phyloP scores from a whole-genome alignment of 306 rosid species.

The Canavalia ensiformis region DNA sequence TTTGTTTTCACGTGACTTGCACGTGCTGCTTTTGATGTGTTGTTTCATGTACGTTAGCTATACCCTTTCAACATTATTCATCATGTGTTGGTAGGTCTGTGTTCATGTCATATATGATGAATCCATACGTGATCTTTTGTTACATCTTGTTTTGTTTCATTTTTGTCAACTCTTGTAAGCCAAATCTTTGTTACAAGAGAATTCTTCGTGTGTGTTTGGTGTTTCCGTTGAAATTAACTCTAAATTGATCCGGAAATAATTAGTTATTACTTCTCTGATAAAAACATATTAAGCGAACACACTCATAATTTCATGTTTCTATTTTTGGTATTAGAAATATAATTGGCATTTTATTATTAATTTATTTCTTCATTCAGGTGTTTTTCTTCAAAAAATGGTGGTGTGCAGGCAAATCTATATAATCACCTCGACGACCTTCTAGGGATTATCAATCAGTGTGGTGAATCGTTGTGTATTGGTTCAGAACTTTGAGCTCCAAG shows the following conservation, averaged over 20 bases:
- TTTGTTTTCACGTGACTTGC: conserved; percentile 38
- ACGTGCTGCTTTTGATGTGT: conserved; percentile 15
- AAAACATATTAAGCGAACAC: no score
- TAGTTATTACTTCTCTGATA: no score
- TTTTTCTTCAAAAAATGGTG: conserved; percentile 38
- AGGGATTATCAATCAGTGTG: conserved; percentile 6
- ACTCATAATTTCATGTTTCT: neutral
- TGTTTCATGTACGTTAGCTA: conserved; percentile 7
- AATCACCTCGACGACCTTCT: conserved; percentile 3
- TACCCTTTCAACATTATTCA: conserved; percentile 36
- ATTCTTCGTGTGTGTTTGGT: neutral
- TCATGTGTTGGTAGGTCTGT: conserved; percentile 26
- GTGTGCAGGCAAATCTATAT: conserved; percentile 38
- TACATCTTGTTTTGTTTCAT: neutral
- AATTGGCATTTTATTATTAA: neutral
- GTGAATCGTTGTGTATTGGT: conserved; percentile 19
- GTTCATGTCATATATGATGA: conserved; percentile 32
- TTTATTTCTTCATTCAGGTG: conserved; percentile 44
- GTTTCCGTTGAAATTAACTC: no score
- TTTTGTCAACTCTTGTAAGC: conserved; percentile 17
- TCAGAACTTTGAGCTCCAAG: conserved; percentile 12
- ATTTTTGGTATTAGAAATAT: neutral
- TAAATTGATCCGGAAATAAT: no score
- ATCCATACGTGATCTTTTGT: conserved; percentile 11
- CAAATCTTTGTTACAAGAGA: neutral